Evolutionary conservation across 1,284 basidiomycete genomes (phyloP), one percentile per base, ranked within the genome.

Genomic region (Trichosporon coremiiforme): DNA sequence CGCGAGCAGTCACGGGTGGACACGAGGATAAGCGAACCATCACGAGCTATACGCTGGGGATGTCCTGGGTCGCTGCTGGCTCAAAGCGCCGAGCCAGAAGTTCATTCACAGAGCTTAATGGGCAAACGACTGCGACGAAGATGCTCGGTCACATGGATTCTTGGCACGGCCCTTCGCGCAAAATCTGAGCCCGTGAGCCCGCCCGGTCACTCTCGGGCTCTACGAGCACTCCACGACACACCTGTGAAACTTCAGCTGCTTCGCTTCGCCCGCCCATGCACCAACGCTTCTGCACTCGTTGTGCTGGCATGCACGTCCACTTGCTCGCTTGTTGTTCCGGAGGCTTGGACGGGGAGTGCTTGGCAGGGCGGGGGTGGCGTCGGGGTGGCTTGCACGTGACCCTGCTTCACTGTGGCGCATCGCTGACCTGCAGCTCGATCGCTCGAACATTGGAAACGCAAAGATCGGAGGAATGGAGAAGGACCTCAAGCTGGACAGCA

Each of bases 381-480:
- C 17, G 41, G 41, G 25, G 25, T 25, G 17, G 41, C 8, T 12
- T 12, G 15, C 41, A 45, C 41, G 41, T 45, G 41, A 45, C 41
- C 4, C 17, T n/a, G 15, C 25, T 25, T 1, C 17, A 17, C 17
- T 45, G 41, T 45, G 41, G 41, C 41, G 41, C 41, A 12, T 17
- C 17, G 29, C 64, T 65, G 45, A 65, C 64, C 17, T 3, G 25
- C 45, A 33, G 69, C 69, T 79, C 7, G 77, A 80, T 68, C 66
- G 79, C 13, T 73, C 70, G 60, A 80, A 80, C 68, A 67, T 78
- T 8, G 76, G 75, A 47, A 79, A 79, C 65, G 79, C 79, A 33
- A 78, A 77, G 66, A 55, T 70, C 9, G 69, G 69, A 66, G 85
- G 84, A 2, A 84, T 85, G 83, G 69, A 81, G 66, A 66, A 41